Evolutionary conservation across 768 basidiomycete genomes (phyloP).

Genomic region (Tricholoma matsutake): DNA sequence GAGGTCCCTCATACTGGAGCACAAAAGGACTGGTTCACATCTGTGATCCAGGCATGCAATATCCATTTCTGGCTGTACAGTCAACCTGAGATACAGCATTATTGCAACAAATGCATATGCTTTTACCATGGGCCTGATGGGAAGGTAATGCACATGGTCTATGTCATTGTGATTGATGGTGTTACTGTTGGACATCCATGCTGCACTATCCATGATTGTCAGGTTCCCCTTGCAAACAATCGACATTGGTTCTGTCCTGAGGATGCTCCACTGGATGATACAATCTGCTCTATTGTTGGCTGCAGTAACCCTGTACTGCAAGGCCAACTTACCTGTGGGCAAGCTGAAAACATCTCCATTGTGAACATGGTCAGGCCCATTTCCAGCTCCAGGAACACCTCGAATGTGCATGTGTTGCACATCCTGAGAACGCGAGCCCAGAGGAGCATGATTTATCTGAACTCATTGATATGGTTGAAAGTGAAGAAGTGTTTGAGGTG

Average conservation of each 20-base stretch:
- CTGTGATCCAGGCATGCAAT: neutral
- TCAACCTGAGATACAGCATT: too few species aligned
- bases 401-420: neutral
- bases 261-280: too few species aligned
- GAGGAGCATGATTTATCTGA: neutral
- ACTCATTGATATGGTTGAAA: neutral
- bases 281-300: too few species aligned
- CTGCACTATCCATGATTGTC: too few species aligned
- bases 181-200: too few species aligned
- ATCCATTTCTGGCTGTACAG: too few species aligned
- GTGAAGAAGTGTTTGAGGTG: too few species aligned
- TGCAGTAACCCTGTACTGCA: too few species aligned
- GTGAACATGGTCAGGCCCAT: too few species aligned
- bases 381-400: slow-evolving; percentile 18
- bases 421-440: neutral
- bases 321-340: too few species aligned
- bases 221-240: neutral
- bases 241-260: neutral
- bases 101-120: neutral
- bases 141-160: neutral
- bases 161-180: neutral
- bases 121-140: neutral
- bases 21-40: neutral
- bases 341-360: too few species aligned
- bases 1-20: neutral